Conservation (phyloP, 176 grass and related monocot genomes). For the Lolium perenne region DNA sequence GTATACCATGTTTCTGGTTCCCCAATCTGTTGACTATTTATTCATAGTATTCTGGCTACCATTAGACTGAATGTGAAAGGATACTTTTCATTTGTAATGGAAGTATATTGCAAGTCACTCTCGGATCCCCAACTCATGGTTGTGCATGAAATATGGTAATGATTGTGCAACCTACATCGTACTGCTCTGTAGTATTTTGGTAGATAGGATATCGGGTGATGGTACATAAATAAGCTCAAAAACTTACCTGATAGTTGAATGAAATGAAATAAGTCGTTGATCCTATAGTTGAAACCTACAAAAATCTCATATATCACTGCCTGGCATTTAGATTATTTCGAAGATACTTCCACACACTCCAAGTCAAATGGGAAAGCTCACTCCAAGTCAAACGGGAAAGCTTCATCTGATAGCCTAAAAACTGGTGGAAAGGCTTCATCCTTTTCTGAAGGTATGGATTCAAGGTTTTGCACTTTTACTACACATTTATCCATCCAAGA, state of each 20-base stretch:
- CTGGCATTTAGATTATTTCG: slow-evolving; percentile 67
- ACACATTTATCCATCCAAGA: slow-evolving; percentile 27
- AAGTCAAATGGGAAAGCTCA: slow-evolving; percentile 71
- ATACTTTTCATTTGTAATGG: not conserved
- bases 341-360: slow-evolving; percentile 37
- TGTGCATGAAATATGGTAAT: not conserved
- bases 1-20: slow-evolving; percentile 29
- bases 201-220: slow-evolving; percentile 30
- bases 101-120: not conserved
- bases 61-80: not conserved
- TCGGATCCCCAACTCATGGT: slow-evolving; percentile 25
- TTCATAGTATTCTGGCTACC: not conserved
- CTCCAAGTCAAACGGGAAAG: slow-evolving; percentile 16
- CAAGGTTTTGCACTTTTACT: slow-evolving; percentile 34
- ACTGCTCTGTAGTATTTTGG: slow-evolving; percentile 23
- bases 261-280: not conserved
- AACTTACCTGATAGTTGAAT: slow-evolving; percentile 21
- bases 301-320: slow-evolving; percentile 26
- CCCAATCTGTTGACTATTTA: not conserved
- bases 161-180: slow-evolving; percentile 15
- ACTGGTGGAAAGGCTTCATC: slow-evolving; percentile 51
- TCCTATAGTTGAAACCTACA: slow-evolving; percentile 18
- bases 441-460: slow-evolving; percentile 55
- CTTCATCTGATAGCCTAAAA: slow-evolving; percentile 51
- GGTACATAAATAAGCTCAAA: slow-evolving; percentile 20